Evolutionary conservation across 2,329 filamentous ascomycete species (phyloP).

Genomic region (Cercospora citrullina): DNA sequence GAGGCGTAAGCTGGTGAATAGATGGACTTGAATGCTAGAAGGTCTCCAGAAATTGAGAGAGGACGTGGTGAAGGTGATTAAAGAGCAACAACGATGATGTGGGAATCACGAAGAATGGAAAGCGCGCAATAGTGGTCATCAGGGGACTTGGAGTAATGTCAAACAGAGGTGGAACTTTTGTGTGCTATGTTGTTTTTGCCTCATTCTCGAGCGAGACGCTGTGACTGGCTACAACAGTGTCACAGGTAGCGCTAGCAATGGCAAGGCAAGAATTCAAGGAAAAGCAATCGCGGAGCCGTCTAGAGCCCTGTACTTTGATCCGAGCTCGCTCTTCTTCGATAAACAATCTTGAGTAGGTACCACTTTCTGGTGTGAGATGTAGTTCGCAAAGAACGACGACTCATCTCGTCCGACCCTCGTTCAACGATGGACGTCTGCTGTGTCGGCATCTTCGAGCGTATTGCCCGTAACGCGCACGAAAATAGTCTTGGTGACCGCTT

Average conservation of each 20-base stretch:
- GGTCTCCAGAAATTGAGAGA: neutral
- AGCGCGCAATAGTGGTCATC: neutral
- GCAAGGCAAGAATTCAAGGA: neutral
- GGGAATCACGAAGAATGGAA: neutral
- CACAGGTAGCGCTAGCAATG: neutral
- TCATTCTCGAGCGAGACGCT: neutral
- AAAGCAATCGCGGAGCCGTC: neutral
- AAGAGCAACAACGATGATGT: neutral
- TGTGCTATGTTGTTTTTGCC: neutral
- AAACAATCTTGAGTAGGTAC: neutral
- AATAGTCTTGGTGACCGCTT: slow-evolving; percentile 30
- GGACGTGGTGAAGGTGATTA: neutral
- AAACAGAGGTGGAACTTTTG: neutral
- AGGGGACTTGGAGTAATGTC: neutral
- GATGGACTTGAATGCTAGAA: neutral
- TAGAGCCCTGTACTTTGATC: neutral
- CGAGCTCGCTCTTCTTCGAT: neutral
- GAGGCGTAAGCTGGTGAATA: slow-evolving; percentile 1
- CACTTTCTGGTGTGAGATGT: neutral
- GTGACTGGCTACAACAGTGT: neutral
- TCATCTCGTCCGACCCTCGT: neutral
- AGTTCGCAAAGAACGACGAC: neutral
- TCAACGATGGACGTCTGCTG: slow-evolving; percentile 12
- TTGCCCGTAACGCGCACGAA: slow-evolving; percentile 33
- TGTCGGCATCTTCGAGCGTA: slow-evolving; percentile 24